Base-by-base conservation (phyloP, 2,329 filamentous ascomycete species). In the Colletotrichum musicola region DNA sequence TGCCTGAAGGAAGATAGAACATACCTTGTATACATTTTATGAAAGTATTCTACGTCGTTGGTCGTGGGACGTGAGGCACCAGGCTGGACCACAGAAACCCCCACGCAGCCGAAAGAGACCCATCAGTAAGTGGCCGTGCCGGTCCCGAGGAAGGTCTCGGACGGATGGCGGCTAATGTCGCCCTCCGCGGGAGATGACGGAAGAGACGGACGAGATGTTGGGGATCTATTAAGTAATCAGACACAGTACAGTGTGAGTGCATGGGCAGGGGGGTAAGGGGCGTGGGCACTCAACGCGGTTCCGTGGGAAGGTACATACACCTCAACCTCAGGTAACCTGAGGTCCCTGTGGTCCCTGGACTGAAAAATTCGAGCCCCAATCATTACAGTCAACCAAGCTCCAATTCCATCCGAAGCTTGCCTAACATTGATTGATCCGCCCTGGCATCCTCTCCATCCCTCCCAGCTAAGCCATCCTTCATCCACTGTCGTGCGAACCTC, bases 181-280 rank as follows among this genome's bases (percentile, higher is more conserved):
- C 67, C 71, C 51, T 64, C 64, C 35, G 35, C 72, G 72, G 72
- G 66, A 71, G 55, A 55, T 62, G 46, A 71, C 68, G 68, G 64
- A 49, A 61, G 14, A 47, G 18, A 13, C 49, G 47, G 14, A n/a
- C 46, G 58, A 68, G 30, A 25, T 61, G 64, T 54, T 67, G 51
- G 40, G 57, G 12, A 35, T 35, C 7, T 35, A 10, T 35, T 35
- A 35, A 4, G 30, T 35, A 35, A 35, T 35, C 30, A 35, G 30
- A 10, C 30, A 35, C 30, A 35, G 30, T 35, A 35, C 30, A 35
- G 30, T 35, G 30, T 35, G 10, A 7, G 30, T 35, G 30, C 3
- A 35, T 35, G 30, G 30, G 30, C 30, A 10, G 30, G 30, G 30
- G 30, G 30, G 30, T 9, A 35, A 10, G 30, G 30, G 30, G 30